Evolutionary conservation across 2,329 filamentous ascomycete species (phyloP), one percentile per base, ranked within the genome.

Genomic region (Coniochaeta ligniaria): DNA sequence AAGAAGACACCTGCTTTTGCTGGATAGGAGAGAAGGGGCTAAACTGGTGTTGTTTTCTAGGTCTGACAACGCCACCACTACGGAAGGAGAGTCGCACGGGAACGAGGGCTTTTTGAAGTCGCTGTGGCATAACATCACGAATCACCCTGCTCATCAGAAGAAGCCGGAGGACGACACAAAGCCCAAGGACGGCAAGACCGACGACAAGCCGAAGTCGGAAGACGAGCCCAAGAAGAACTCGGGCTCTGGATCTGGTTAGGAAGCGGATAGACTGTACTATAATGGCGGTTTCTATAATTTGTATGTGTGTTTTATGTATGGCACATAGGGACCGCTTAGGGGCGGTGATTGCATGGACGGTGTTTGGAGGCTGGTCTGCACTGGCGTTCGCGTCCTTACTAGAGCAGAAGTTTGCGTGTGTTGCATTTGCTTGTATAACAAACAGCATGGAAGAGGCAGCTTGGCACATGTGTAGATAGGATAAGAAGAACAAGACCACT

Each of bases 51-150:
- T 60, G 61, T 35, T 20, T 38, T 36, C 3, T 57, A 52, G 52
- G 14, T 57, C 59, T 50, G 12, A 60, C 1, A 61, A 38, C 58
- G 58, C 63, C 54, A 67, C 69, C 41, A 65, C 66, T n/a, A 69
- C 63, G 43, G 69, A 72, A 50, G 69, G 72, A 57, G 77, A 80
- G 50, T 77, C 81, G 0, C 88, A 94, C 73, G 89, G 89, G 75
- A 86, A 90, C 69, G 93, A 97, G 73, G 91, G 94, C 2, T 96
- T 97, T 71, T 77, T 98, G 63, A 97, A 95, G 78, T 92, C 88
- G 47, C 87, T 96, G 65, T 98, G 94, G 94, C 91, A 97, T 72
- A 92, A 87, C 65, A 75, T 98, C 60, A 96, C 90, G n/a, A 91
- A 92, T 68, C 86, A 95, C 68, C 80, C 83, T 0, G 80, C 79